A percentile compares a stretch with the other conserved stretches of the same genome.
phyloP scores from a whole-genome alignment of 2,329 filamentous ascomycete species.

The Aspergillus puulaauensis region DNA sequence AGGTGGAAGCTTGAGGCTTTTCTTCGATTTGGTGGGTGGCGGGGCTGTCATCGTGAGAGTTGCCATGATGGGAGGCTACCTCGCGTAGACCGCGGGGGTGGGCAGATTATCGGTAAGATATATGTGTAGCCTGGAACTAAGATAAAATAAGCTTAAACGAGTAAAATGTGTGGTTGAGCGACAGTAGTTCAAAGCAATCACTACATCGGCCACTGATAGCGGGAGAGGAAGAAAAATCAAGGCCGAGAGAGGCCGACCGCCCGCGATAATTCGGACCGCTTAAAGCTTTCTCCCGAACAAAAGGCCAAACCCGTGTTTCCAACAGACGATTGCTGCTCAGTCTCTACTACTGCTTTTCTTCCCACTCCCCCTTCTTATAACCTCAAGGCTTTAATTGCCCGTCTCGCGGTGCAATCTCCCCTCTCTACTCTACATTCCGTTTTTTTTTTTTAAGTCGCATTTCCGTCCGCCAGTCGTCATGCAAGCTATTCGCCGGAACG shows the following conservation, averaged over 20 bases:
- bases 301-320: conserved; percentile 27
- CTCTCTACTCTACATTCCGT: conserved; percentile 17
- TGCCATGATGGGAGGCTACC: conserved; percentile 52
- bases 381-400: conserved; percentile 16
- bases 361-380: conserved; percentile 13
- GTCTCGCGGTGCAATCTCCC: conserved; percentile 17
- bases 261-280: conserved; percentile 34
- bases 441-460: conserved; percentile 1
- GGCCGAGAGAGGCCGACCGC: conserved; percentile 28
- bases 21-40: conserved; percentile 57
- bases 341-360: conserved; percentile 22
- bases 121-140: neutral
- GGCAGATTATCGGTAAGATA: neutral
- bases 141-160: neutral
- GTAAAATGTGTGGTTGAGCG: neutral
- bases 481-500: conserved; percentile 79
- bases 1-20: conserved; percentile 74
- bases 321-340: conserved; percentile 19
- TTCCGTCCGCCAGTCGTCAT: conserved; percentile 49
- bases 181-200: neutral
- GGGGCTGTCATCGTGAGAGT: conserved; percentile 61
- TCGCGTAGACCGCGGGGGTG: conserved; percentile 10
- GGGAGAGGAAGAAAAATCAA: conserved; percentile 20
- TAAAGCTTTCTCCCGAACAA: conserved; percentile 38
- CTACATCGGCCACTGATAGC: neutral